Percentiles rank a stretch among this genome's conserved stretches.
phyloP scores from a whole-genome alignment of 345 rosid genomes.

The Garcia nutans region DNA sequence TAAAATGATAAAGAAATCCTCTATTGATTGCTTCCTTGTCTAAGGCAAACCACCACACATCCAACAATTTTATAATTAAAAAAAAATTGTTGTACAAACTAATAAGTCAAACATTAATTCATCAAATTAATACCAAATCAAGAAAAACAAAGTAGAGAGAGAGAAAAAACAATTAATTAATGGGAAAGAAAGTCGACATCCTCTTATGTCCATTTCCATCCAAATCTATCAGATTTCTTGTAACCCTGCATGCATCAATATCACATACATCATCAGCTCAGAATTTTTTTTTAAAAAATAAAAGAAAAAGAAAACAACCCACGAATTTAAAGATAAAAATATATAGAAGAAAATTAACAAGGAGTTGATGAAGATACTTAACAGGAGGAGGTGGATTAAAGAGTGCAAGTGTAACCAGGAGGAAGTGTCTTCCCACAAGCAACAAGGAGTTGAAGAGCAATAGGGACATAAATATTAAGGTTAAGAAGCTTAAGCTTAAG shows the following conservation, averaged over 20 bases:
- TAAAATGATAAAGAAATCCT: constrained; percentile 10
- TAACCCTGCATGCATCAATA: constrained; percentile 41
- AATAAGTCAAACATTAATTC: constrained; percentile 21
- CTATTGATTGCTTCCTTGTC: constrained; percentile 19
- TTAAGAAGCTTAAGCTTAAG: constrained; percentile 81
- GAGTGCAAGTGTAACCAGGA: constrained; percentile 89
- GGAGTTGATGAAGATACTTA: not conserved
- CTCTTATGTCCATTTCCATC: constrained; percentile 51
- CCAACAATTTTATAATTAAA: constrained; percentile 4
- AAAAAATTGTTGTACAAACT: constrained; percentile 28
- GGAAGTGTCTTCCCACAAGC: constrained; percentile 97
- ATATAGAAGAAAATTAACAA: too few species aligned
- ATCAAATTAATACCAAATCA: constrained; percentile 14
- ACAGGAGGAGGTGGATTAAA: constrained; percentile 41
- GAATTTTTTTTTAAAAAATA: too few species aligned
- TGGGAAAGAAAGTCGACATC: constrained; percentile 41
- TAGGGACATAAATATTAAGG: constrained; percentile 74
- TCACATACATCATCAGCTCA: constrained; percentile 6
- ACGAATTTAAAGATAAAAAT: not conserved
- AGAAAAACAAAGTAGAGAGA: not conserved
- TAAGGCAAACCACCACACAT: constrained; percentile 23
- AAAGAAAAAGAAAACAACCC: too few species aligned
- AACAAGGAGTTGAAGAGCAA: constrained; percentile 91
- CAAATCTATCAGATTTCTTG: constrained; percentile 19
- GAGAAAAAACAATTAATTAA: not conserved